Evolutionary conservation across 768 basidiomycete species (phyloP), one percentile per base, ranked within the genome.

Genomic region (Macrocybe gigantea): DNA sequence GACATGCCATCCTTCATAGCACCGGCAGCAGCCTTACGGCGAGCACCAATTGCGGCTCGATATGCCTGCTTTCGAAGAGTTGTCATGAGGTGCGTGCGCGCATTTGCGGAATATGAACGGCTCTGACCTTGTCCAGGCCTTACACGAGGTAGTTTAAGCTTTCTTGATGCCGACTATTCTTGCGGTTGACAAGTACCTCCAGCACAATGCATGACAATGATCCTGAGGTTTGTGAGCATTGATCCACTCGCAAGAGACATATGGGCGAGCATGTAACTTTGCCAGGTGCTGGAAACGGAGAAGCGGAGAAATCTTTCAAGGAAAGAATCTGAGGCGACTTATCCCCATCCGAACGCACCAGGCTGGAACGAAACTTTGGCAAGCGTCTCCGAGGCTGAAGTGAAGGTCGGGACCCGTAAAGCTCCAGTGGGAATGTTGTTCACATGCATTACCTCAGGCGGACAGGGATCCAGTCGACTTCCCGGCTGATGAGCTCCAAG

Each of bases 361-460:
- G 85, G 83, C 1, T 87, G 85, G 85, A 85, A 85, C 51, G 85
- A 87, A 54, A 60, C 63, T 22, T 73, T 87, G 9, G 85, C 85
- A 0, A 75, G 72, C 47, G 51, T 71, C 8, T 85, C 85, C 2
- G 85, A 87, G 62, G 85, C 85, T 4, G 63, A 67, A 12, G 68
- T 85, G 40, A 86, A 87, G 74, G 84, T 78, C 41, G 41, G 15
- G 15, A 7, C 12, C 5, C 32, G 33, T 10, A 9, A 34, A 10
- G 8, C 33, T n/a, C 41, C 11, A 8, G 7, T 13, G 30, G 15
- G 9, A 22, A n/a, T 13, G 11, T 1, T 40, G 29, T 36, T 32
- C 15, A 41, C 13, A 33, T n/a, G 41, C 9, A 8, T 14, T 12
- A n/a, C 13, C 14, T 7, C 50, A 77, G 75, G 75, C 75, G 6